Percentiles rank a stretch among this genome's conserved stretches.
phyloP scores from a whole-genome alignment of 1,139 yeast species.

The Geotrichum macrosporum region DNA sequence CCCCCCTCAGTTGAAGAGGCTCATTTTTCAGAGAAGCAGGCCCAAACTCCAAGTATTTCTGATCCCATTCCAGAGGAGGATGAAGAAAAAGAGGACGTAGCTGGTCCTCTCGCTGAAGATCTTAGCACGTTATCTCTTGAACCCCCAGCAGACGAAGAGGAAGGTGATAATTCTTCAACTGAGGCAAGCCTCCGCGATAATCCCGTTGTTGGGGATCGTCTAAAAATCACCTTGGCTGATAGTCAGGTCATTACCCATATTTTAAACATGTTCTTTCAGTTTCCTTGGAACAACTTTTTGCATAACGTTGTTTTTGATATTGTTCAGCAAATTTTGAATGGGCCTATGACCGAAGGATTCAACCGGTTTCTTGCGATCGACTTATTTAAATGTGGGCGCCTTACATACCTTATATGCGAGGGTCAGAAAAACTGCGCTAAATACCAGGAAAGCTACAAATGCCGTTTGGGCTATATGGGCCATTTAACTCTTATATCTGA shows the following conservation, averaged over 20 bases:
- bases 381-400: slow-evolving; percentile 70
- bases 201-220: slow-evolving; percentile 85
- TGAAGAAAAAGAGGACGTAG: slow-evolving; percentile 1
- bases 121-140: slow-evolving; percentile 7
- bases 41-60: no score
- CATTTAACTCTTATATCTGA: slow-evolving; percentile 89
- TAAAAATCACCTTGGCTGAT: slow-evolving; percentile 82
- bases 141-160: slow-evolving; percentile 22
- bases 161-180: slow-evolving; percentile 1
- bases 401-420: slow-evolving; percentile 71
- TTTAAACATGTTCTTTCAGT: slow-evolving; percentile 76
- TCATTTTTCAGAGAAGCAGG: no score
- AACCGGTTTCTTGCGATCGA: slow-evolving; percentile 86
- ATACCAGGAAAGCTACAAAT: slow-evolving; percentile 54
- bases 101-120: slow-evolving; percentile 2
- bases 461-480: slow-evolving; percentile 94
- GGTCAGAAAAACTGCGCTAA: slow-evolving; percentile 77
- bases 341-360: slow-evolving; percentile 89
- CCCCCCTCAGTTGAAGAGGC: no score
- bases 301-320: slow-evolving; percentile 97
- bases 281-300: slow-evolving; percentile 97
- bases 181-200: slow-evolving; percentile 46
- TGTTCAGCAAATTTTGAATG: slow-evolving; percentile 92
- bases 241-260: slow-evolving; percentile 74
- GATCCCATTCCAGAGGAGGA: slow-evolving; percentile 11